phyloP scores from a whole-genome alignment of 306 rosid genomes.

The Cicer chorassanicum region DNA sequence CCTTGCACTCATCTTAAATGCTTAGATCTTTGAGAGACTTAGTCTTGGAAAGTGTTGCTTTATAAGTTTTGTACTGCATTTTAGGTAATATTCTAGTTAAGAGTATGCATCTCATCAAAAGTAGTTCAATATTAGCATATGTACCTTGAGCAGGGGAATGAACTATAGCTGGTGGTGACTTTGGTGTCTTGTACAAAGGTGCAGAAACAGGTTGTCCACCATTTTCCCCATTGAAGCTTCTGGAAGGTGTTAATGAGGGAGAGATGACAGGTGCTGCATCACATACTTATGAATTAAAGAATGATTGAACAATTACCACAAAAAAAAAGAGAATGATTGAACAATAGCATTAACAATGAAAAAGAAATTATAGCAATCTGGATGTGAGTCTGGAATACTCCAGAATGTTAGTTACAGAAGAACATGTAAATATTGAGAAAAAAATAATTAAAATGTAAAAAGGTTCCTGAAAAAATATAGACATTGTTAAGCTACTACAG shows the following conservation, averaged over 20 bases:
- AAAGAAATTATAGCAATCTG: slow-evolving; percentile 7
- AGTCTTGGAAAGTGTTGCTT: not conserved
- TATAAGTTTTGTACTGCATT: not conserved
- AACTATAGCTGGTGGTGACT: slow-evolving; percentile 49
- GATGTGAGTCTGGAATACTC: slow-evolving; percentile 15
- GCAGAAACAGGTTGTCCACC: slow-evolving; percentile 54
- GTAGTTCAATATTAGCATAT: slow-evolving; percentile 31
- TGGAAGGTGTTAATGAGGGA: slow-evolving; percentile 62
- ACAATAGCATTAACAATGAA: slow-evolving; percentile 9
- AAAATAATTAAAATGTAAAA: not conserved
- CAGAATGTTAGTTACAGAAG: not conserved
- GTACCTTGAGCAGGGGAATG: slow-evolving; percentile 63
- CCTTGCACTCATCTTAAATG: no score
- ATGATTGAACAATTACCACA: not conserved
- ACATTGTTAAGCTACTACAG: slow-evolving; percentile 4
- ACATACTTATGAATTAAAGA: slow-evolving; percentile 39
- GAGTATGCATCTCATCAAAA: slow-evolving; percentile 35
- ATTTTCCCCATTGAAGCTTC: slow-evolving; percentile 48
- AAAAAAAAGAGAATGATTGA: slow-evolving; percentile 8
- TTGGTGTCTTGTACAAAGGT: slow-evolving; percentile 53
- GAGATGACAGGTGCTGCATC: slow-evolving; percentile 68
- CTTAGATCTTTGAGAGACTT: no score
- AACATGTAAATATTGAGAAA: not conserved
- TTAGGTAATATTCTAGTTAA: slow-evolving; percentile 1
- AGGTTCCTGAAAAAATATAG: not conserved